Conservation (phyloP, 2,329 filamentous ascomycete genomes). For the Diplodia seriata region DNA sequence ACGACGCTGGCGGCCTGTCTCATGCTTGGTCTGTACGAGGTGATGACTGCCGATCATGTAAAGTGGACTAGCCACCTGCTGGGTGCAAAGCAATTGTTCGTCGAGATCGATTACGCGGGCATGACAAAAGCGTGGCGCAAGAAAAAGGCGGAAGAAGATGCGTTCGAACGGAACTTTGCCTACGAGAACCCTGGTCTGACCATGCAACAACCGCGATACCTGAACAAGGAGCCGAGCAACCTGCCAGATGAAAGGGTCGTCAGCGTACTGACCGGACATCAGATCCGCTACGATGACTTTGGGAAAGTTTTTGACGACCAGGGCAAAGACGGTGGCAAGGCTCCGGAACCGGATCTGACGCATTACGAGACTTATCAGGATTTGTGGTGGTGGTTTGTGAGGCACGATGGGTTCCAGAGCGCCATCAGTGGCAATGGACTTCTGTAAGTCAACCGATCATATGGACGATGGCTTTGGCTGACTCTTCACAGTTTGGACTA, state of each 20-base stretch:
- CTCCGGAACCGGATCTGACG: conserved; percentile 68
- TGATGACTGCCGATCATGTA: conserved; percentile 90
- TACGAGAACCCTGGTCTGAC: conserved; percentile 43
- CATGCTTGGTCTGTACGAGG: conserved; percentile 88
- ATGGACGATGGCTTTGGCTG: not conserved
- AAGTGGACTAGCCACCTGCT: conserved; percentile 95
- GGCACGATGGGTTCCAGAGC: conserved; percentile 92
- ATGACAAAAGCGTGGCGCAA: conserved; percentile 75
- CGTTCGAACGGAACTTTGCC: conserved; percentile 48
- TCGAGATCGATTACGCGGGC: conserved; percentile 78
- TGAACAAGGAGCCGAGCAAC: conserved; percentile 24
- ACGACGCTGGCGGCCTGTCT: conserved; percentile 88
- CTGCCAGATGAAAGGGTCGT: conserved; percentile 60
- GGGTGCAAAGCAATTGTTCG: conserved; percentile 80
- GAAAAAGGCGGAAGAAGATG: conserved; percentile 61
- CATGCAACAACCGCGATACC: conserved; percentile 46
- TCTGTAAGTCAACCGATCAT: conserved; percentile 67
- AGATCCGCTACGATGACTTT: conserved; percentile 64
- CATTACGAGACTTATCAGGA: conserved; percentile 83
- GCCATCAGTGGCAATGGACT: conserved; percentile 84
- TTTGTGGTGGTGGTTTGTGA: conserved; percentile 94
- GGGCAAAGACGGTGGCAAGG: conserved; percentile 38
- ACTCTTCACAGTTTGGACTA: conserved; percentile 71
- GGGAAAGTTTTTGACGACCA: conserved; percentile 56
- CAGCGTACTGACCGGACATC: conserved; percentile 63